These are phyloP conservation scores for Dothistroma septosporum DNA, from an alignment of 2,329 filamentous ascomycete species.

Conservation along the genomic window DNA sequence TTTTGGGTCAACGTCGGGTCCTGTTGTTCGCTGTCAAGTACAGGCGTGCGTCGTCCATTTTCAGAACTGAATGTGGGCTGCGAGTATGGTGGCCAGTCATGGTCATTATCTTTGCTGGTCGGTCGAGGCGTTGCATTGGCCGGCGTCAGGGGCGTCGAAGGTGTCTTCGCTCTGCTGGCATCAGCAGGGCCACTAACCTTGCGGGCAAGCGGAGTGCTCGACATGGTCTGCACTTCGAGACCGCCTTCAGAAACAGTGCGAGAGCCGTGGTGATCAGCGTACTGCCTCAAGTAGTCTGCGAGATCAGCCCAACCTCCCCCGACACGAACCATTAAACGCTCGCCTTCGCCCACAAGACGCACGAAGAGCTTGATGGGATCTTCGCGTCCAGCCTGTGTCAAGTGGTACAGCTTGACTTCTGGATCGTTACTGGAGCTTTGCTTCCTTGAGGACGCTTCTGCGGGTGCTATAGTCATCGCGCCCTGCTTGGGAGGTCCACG, in stretches of 20 bases:
- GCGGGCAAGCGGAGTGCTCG: constrained; percentile 22
- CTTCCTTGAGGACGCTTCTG: constrained; percentile 34
- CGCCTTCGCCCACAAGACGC: constrained; percentile 84
- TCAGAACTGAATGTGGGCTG: constrained; percentile 4
- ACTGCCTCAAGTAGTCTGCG: constrained; percentile 90
- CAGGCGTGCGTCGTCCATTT: constrained; percentile 8
- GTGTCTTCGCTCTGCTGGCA: constrained; percentile 15
- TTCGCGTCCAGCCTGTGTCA: constrained; percentile 77
- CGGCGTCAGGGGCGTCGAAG: constrained; percentile 2
- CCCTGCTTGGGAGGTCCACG: constrained; percentile 14
- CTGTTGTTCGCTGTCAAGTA: not conserved
- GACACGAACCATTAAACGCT: constrained; percentile 96
- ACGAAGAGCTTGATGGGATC: constrained; percentile 93
- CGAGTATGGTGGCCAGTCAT: constrained; percentile 7
- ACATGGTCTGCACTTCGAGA: constrained; percentile 52
- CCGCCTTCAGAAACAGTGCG: constrained; percentile 53
- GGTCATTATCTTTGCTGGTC: constrained; percentile 18
- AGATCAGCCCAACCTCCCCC: constrained; percentile 98
- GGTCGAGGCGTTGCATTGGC: constrained; percentile 10
- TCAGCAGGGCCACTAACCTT: constrained; percentile 29
- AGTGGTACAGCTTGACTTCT: constrained; percentile 88
- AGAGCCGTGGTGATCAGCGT: constrained; percentile 86
- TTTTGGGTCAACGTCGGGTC: constrained; percentile 2
- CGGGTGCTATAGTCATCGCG: constrained; percentile 33
- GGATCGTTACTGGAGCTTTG: constrained; percentile 29